Evolutionary conservation across 75 land plant species (phyloP).

Genomic region (Picea glauca): DNA sequence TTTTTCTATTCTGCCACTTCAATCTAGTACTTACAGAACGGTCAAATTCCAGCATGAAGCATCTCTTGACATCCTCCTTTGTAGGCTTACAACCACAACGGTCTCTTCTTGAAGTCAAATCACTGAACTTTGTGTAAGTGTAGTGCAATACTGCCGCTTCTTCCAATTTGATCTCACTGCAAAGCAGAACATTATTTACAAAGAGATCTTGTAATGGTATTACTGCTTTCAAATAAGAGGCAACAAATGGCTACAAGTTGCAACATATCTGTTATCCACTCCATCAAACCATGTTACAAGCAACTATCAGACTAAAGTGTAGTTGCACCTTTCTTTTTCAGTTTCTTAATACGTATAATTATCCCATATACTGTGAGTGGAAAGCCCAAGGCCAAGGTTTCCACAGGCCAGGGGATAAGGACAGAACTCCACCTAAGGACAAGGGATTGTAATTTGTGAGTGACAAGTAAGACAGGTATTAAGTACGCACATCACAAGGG

Average conservation of each 20-base stretch:
- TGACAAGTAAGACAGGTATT: too few relatives aligned
- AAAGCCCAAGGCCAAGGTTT: too few relatives aligned
- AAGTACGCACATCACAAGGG: too few relatives aligned
- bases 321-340: too few relatives aligned
- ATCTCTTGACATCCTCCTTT: conserved; percentile 95
- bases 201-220: background rate
- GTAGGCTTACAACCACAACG: conserved; percentile 99
- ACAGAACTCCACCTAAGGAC: too few relatives aligned
- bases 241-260: background rate
- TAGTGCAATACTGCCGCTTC: conserved; percentile 97
- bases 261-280: background rate
- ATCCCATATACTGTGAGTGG: too few relatives aligned
- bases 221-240: background rate
- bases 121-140: conserved; percentile 93
- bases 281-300: background rate
- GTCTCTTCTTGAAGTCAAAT: conserved; percentile 93
- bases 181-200: conserved; percentile 6
- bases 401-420: too few relatives aligned
- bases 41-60: conserved; percentile 98
- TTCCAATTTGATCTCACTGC: conserved; percentile 90
- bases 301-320: too few relatives aligned
- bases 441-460: too few relatives aligned
- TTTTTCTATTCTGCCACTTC: background rate
- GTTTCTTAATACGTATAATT: too few relatives aligned
- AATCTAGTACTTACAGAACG: conserved; percentile 58